Conservation (phyloP, 768 basidiomycete genomes). For the Suillus sp. region DNA sequence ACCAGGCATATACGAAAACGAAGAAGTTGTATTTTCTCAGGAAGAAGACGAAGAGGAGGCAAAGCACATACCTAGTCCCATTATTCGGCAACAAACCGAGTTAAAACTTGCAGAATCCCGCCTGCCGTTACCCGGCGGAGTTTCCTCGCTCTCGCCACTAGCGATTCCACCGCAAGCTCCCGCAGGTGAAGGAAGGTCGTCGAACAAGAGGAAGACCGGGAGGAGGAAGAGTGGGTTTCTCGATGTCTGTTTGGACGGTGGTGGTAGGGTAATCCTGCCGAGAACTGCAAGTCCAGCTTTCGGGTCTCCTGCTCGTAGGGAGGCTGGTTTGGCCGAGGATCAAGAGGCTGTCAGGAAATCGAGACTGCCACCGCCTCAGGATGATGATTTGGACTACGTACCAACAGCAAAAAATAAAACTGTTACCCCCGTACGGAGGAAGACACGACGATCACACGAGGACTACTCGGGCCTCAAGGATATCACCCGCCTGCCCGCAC, state of each 20-base stretch:
- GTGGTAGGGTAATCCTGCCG: slow-evolving; percentile 44
- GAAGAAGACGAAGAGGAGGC: slow-evolving; percentile 45
- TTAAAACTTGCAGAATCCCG: slow-evolving; percentile 51
- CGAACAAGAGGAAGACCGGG: slow-evolving; percentile 26
- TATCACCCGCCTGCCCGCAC: too few relatives aligned
- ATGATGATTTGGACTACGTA: slow-evolving; percentile 24
- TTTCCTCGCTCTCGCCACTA: slow-evolving; percentile 41
- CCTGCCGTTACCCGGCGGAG: slow-evolving; percentile 48
- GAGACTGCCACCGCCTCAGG: slow-evolving; percentile 17
- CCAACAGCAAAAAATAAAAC: slow-evolving; percentile 45
- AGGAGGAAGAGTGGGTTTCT: slow-evolving; percentile 57
- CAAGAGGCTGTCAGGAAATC: slow-evolving; percentile 35
- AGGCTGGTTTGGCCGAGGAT: slow-evolving; percentile 60
- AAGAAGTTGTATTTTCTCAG: slow-evolving; percentile 49
- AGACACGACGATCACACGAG: slow-evolving; percentile 40
- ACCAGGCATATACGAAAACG: slow-evolving; percentile 69
- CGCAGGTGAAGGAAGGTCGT: slow-evolving; percentile 38
- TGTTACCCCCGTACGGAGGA: slow-evolving; percentile 36
- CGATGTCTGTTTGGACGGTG: slow-evolving; percentile 38
- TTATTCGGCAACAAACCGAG: slow-evolving; percentile 45
- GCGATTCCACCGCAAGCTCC: slow-evolving; percentile 36
- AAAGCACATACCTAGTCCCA: slow-evolving; percentile 41
- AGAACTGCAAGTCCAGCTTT: slow-evolving; percentile 69
- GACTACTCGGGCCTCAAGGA: slow-evolving; percentile 54
- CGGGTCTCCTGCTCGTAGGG: slow-evolving; percentile 58